A percentile compares a stretch with the other conserved stretches of the same genome.
Conservation (phyloP, 108 stramenopile genomes). For the Pseudonitzschia multistriata region DNA sequence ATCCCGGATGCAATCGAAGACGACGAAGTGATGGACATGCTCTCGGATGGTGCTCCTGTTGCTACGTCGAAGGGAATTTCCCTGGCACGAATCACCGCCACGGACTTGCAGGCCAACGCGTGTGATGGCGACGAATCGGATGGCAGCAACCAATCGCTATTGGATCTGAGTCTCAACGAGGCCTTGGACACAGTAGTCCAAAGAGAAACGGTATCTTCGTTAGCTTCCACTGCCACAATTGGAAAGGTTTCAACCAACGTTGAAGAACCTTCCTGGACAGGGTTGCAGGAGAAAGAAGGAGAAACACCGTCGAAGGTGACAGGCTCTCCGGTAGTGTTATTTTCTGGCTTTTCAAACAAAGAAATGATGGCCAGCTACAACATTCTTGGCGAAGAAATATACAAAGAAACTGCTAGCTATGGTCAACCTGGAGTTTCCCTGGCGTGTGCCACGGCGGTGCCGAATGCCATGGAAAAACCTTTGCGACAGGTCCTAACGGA, state of each 20-base stretch:
- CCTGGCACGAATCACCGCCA: constrained; percentile 31
- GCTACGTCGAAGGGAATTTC: constrained; percentile 30
- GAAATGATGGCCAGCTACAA: constrained; percentile 79
- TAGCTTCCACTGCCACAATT: neutral
- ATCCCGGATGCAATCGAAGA: constrained; percentile 50
- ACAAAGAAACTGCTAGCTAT: constrained; percentile 48
- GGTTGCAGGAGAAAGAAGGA: neutral
- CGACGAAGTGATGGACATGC: constrained; percentile 64
- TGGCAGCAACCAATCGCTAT: neutral
- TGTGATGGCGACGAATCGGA: constrained; percentile 5
- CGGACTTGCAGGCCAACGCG: neutral
- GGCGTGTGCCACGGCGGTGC: constrained; percentile 77
- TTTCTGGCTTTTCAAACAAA: constrained; percentile 58
- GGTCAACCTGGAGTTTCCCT: constrained; percentile 19
- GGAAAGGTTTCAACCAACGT: neutral
- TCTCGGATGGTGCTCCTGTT: constrained; percentile 57
- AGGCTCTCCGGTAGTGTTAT: constrained; percentile 44
- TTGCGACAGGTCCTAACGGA: constrained; percentile 60
- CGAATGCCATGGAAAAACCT: constrained; percentile 58
- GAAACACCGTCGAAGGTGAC: neutral
- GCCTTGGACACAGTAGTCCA: constrained; percentile 38
- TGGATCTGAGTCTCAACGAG: constrained; percentile 47
- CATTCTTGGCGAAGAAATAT: constrained; percentile 63
- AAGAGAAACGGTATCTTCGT: constrained; percentile 4
- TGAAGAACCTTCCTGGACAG: neutral